These are phyloP conservation scores for Fusarium acutatum DNA, from an alignment of 2,329 filamentous ascomycete genomes.

Conservation along the genomic window DNA sequence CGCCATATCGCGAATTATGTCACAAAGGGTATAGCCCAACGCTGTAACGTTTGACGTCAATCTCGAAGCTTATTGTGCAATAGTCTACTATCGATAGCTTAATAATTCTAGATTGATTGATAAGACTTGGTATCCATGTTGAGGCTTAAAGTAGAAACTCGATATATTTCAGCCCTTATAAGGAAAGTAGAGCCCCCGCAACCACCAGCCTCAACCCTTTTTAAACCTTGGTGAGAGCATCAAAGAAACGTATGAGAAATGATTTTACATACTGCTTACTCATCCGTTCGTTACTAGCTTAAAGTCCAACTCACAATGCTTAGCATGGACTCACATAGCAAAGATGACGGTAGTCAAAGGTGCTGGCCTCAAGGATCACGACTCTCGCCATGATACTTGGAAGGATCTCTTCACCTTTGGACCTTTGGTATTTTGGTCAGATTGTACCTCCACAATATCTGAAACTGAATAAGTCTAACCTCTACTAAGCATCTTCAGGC, in stretches of 20 bases:
- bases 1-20: slow-evolving; percentile 35
- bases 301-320: too few relatives aligned
- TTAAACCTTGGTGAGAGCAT: not conserved
- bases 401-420: not conserved
- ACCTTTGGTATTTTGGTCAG: too few relatives aligned
- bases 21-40: slow-evolving; percentile 22
- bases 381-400: rapidly evolving
- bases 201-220: rapidly evolving
- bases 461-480: rapidly evolving
- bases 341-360: not conserved
- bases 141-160: rapidly evolving
- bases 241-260: too few relatives aligned
- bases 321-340: not conserved
- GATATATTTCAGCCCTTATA: too few relatives aligned
- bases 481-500: not conserved
- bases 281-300: too few relatives aligned
- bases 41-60: slow-evolving; percentile 10
- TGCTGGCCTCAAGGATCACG: not conserved
- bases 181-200: rapidly evolving
- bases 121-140: rapidly evolving
- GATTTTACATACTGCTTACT: too few relatives aligned
- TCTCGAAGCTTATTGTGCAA: not conserved
- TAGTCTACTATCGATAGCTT: rapidly evolving
- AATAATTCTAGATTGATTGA: not conserved
- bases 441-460: not conserved